Conservation (phyloP, 179 eudicot species). For the Silene noctiflora region DNA sequence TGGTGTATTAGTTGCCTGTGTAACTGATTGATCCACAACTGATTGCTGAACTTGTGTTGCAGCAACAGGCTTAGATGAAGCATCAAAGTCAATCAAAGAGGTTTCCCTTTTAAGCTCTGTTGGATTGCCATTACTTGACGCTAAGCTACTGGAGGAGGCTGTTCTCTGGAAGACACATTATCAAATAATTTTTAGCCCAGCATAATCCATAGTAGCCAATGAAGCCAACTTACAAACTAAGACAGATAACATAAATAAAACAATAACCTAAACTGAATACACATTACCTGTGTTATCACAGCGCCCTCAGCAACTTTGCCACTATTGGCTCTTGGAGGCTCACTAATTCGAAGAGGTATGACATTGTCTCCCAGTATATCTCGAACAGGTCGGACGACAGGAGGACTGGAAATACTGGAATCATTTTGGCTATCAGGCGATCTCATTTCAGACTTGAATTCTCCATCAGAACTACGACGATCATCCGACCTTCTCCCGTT, state of each 20-base stretch:
- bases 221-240: background rate
- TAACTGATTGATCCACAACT: constrained; percentile 31
- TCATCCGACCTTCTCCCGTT: constrained; percentile 70
- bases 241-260: constrained; percentile 3
- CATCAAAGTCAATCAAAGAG: constrained; percentile 87
- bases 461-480: constrained; percentile 58
- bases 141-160: constrained; percentile 83
- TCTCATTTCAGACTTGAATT: constrained; percentile 51
- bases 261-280: background rate
- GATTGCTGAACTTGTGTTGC: constrained; percentile 42
- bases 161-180: constrained; percentile 58
- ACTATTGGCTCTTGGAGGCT: constrained; percentile 76
- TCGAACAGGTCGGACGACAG: constrained; percentile 77
- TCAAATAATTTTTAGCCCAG: constrained; percentile 18
- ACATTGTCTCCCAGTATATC: constrained; percentile 87
- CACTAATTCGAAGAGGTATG: constrained; percentile 69
- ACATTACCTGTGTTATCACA: constrained; percentile 52
- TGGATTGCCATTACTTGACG: constrained; percentile 66
- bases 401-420: constrained; percentile 56
- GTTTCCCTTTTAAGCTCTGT: constrained; percentile 55
- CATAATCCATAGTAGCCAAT: background rate
- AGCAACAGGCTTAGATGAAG: constrained; percentile 55
- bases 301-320: constrained; percentile 51
- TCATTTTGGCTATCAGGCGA: constrained; percentile 74
- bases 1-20: constrained; percentile 43